Conservation (phyloP, 176 grass and related monocot species). For the Oropetium thomaeum region DNA sequence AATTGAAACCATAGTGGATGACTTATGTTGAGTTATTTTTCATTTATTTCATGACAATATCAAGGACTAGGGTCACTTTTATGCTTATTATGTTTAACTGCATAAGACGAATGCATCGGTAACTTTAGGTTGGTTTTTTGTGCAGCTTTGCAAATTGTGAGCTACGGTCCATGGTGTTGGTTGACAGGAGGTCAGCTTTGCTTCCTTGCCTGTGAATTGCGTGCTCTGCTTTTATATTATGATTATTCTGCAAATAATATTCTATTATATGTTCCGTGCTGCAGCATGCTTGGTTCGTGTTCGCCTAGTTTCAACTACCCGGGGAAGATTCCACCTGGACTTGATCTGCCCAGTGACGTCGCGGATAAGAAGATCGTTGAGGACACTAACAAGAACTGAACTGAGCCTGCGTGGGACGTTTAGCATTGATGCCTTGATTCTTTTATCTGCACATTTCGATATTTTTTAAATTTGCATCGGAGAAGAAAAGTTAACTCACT, state of each 20-base stretch:
- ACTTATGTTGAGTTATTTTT: background rate
- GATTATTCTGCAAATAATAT: background rate
- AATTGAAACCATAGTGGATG: background rate
- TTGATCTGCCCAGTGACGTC: constrained; percentile 54
- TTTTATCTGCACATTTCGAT: background rate
- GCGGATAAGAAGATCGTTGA: constrained; percentile 30
- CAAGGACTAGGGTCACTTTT: background rate
- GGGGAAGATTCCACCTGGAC: constrained; percentile 50
- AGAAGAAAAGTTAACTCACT: background rate
- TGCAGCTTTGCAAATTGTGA: constrained; percentile 88
- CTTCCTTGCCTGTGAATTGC: background rate
- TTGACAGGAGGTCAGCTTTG: constrained; percentile 67
- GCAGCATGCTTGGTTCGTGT: constrained; percentile 53
- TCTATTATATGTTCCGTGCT: background rate
- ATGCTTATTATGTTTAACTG: background rate
- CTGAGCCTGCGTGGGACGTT: background rate
- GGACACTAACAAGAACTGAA: constrained; percentile 28
- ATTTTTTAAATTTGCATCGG: background rate
- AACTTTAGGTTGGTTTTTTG: constrained; percentile 15
- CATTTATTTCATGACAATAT: background rate
- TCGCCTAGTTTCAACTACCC: constrained; percentile 47
- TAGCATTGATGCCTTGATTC: background rate
- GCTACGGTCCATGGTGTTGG: constrained; percentile 85
- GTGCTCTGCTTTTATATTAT: background rate
- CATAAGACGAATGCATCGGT: background rate